Evolutionary conservation across 768 basidiomycete species (phyloP).

Genomic region (Leccinum arenicola): DNA sequence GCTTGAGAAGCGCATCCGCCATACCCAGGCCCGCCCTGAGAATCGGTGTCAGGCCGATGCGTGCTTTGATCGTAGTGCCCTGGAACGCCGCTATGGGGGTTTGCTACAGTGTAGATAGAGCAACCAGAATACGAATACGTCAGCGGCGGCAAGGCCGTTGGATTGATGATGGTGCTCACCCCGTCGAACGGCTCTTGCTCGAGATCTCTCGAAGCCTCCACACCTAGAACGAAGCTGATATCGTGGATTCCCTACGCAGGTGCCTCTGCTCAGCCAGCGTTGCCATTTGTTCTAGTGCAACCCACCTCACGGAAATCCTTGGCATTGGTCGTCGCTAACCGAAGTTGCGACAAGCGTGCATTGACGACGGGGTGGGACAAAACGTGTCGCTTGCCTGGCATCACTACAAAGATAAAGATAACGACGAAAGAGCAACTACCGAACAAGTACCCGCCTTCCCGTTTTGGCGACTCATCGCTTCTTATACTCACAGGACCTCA

Average conservation of each 20-base stretch:
- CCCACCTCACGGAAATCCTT: slow-evolving; percentile 80
- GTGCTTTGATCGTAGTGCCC: slow-evolving; percentile 71
- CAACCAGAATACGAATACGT: neutral
- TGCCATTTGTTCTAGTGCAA: neutral
- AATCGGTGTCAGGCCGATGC: slow-evolving; percentile 86
- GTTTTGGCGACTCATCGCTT: slow-evolving; percentile 47
- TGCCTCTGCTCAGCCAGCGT: slow-evolving; percentile 2
- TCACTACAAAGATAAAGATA: slow-evolving; percentile 12
- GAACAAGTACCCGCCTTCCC: neutral
- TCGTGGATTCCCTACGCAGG: slow-evolving; percentile 60
- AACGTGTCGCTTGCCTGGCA: slow-evolving; percentile 44
- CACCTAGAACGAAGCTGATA: slow-evolving; percentile 75
- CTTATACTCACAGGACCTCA: slow-evolving; percentile 94
- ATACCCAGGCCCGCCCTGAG: slow-evolving; percentile 92
- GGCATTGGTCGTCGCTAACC: slow-evolving; percentile 54
- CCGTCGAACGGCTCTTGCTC: slow-evolving; percentile 61
- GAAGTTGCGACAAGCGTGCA: slow-evolving; percentile 68
- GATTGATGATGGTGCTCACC: slow-evolving; percentile 41
- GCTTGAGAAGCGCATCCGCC: slow-evolving; percentile 80
- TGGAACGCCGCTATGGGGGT: slow-evolving; percentile 80
- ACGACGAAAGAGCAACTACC: neutral
- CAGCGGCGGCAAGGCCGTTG: slow-evolving; percentile 2
- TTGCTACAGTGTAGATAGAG: slow-evolving; percentile 41
- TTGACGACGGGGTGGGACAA: slow-evolving; percentile 73
- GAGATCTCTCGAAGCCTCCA: slow-evolving; percentile 74